Evolutionary conservation across 352 stramenopile species (phyloP).

Genomic region (Phytophthora syringae): DNA sequence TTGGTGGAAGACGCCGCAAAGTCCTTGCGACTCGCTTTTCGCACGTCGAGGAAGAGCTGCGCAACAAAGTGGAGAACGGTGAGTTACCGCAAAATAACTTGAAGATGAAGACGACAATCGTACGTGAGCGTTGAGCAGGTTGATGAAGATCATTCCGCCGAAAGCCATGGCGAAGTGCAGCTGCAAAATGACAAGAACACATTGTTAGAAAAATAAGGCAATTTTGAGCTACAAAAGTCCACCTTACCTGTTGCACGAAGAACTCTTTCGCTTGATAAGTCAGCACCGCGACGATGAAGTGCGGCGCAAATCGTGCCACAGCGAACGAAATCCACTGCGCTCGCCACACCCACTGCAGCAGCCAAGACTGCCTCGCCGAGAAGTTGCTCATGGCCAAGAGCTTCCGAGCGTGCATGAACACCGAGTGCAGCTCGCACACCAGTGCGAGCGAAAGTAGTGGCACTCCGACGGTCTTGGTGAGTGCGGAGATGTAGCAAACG

Average conservation of each 20-base stretch:
- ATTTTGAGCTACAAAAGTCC: background rate
- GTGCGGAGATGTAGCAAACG: constrained; percentile 80
- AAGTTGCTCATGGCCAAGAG: constrained; percentile 74
- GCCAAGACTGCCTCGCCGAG: constrained; percentile 31
- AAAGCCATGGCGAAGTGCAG: constrained; percentile 80
- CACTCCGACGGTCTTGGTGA: constrained; percentile 76
- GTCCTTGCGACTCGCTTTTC: constrained; percentile 64
- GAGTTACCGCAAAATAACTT: background rate
- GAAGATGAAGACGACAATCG: background rate
- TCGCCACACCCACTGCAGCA: constrained; percentile 55
- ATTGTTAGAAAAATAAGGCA: background rate
- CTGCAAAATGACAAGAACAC: constrained; percentile 21
- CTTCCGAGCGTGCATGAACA: constrained; percentile 80
- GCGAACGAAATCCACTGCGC: constrained; percentile 67
- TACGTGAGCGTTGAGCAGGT: constrained; percentile 69
- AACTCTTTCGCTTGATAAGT: constrained; percentile 48
- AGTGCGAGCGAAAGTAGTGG: constrained; percentile 76
- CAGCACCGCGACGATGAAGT: constrained; percentile 49
- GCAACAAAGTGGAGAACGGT: background rate
- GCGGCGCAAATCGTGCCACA: constrained; percentile 49
- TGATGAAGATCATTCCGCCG: constrained; percentile 77
- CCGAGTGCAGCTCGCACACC: constrained; percentile 80
- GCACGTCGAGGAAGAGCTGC: constrained; percentile 67
- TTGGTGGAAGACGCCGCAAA: constrained; percentile 9
- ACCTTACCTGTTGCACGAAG: constrained; percentile 54